Conservation (phyloP, 2,329 filamentous ascomycete species). For the Pezicula rhizophila region DNA sequence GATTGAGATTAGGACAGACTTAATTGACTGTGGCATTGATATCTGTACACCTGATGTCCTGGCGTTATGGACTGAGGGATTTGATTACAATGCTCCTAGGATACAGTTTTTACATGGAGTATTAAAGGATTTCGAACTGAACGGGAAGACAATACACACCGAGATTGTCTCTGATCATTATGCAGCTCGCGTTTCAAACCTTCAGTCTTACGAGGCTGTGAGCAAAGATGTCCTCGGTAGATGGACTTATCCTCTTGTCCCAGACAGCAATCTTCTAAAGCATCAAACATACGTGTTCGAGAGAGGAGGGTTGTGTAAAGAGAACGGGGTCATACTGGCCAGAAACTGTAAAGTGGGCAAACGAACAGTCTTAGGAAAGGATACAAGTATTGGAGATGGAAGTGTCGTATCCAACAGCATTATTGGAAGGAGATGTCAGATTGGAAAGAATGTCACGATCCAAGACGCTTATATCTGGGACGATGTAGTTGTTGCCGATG, state of each 20-base stretch:
- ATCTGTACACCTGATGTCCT: constrained; percentile 96
- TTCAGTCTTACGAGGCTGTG: constrained; percentile 85
- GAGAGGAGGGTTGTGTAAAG: constrained; percentile 68
- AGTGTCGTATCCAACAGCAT: constrained; percentile 68
- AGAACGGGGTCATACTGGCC: constrained; percentile 69
- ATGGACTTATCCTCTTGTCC: constrained; percentile 84
- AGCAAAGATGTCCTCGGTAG: constrained; percentile 79
- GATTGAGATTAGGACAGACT: constrained; percentile 76
- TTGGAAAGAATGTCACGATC: constrained; percentile 77
- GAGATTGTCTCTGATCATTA: constrained; percentile 81
- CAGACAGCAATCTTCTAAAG: constrained; percentile 78
- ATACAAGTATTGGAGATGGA: constrained; percentile 68
- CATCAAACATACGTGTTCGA: constrained; percentile 70
- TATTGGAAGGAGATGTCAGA: constrained; percentile 77
- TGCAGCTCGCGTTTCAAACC: constrained; percentile 75
- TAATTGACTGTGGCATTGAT: constrained; percentile 92
- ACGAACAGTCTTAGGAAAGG: constrained; percentile 68
- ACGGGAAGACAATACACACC: constrained; percentile 93
- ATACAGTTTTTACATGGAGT: constrained; percentile 88
- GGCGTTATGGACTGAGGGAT: constrained; percentile 93
- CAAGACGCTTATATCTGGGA: constrained; percentile 86
- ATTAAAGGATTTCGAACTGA: constrained; percentile 92
- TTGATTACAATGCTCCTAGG: constrained; percentile 87
- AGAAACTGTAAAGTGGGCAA: constrained; percentile 64
- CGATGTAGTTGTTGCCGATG: constrained; percentile 70